Conservation (phyloP, 23 red algal genomes). For the Chondrus crispus region DNA sequence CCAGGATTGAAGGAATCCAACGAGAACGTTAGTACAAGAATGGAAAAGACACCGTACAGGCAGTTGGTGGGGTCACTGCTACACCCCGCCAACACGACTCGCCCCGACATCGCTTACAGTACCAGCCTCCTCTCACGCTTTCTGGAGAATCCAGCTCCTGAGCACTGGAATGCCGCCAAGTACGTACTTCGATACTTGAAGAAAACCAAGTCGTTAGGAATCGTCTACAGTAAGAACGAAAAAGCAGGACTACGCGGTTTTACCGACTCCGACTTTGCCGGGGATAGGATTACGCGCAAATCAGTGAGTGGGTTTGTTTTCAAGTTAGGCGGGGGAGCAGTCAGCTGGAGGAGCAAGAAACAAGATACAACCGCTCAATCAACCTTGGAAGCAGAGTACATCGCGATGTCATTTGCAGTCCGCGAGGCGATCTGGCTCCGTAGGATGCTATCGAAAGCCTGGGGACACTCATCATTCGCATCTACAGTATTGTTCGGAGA, state of each 20-base stretch:
- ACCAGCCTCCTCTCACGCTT: neutral
- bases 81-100: constrained; percentile 16
- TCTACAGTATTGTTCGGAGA: too few species aligned
- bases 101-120: constrained; percentile 50
- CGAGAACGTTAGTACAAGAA: neutral
- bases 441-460: neutral
- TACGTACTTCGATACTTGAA: constrained; percentile 28
- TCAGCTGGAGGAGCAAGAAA: constrained; percentile 26
- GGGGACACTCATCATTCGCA: too few species aligned
- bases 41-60: neutral
- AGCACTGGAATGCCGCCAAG: constrained; percentile 49
- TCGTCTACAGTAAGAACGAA: neutral
- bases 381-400: constrained; percentile 22
- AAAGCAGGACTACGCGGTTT: neutral
- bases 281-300: neutral
- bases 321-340: neutral
- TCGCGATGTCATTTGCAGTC: constrained; percentile 6
- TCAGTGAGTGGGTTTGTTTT: constrained; percentile 30
- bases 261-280: constrained; percentile 3
- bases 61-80: constrained; percentile 9
- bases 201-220: neutral
- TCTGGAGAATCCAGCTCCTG: neutral
- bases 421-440: constrained; percentile 19
- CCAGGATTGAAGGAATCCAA: neutral
- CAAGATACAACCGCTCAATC: constrained; percentile 22